Evolutionary conservation across 2,329 filamentous ascomycete genomes (phyloP).

Genomic region (Aschersonia sp.): DNA sequence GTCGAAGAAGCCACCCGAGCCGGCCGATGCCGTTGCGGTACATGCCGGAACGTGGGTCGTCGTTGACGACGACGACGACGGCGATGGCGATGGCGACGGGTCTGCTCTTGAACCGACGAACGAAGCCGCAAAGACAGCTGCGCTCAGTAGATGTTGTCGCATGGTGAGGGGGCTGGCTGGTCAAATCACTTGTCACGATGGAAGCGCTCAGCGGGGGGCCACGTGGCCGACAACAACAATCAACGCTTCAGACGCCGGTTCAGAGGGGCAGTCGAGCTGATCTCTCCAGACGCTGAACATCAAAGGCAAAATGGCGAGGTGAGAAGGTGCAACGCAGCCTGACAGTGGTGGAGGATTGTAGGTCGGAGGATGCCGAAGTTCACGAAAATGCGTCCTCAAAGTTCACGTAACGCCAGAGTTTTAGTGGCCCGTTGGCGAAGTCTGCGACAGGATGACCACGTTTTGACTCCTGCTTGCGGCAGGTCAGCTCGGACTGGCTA

Average conservation of each 20-base stretch:
- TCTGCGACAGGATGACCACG: neutral
- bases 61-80: conserved; percentile 14
- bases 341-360: too few relatives aligned
- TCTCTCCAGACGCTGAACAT: too few relatives aligned
- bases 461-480: neutral
- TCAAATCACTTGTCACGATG: too few relatives aligned
- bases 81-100: conserved; percentile 8
- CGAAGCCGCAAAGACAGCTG: conserved; percentile 22
- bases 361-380: too few relatives aligned
- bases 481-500: neutral
- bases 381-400: too few relatives aligned
- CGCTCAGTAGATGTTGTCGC: conserved; percentile 12
- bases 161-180: conserved; percentile 6
- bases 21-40: conserved; percentile 39
- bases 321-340: too few relatives aligned
- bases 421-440: neutral
- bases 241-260: too few relatives aligned
- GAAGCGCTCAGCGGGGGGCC: too few relatives aligned
- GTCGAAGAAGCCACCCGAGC: conserved; percentile 44
- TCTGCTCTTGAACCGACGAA: conserved; percentile 18
- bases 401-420: too few relatives aligned
- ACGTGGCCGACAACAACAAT: too few relatives aligned
- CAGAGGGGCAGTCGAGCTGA: too few relatives aligned
- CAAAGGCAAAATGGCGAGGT: too few relatives aligned
- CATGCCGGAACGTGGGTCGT: conserved; percentile 33